A percentile compares a stretch with the other conserved stretches of the same genome.
phyloP scores from a whole-genome alignment of 1,139 yeast genomes.

The Tardiomyces depauwii region DNA sequence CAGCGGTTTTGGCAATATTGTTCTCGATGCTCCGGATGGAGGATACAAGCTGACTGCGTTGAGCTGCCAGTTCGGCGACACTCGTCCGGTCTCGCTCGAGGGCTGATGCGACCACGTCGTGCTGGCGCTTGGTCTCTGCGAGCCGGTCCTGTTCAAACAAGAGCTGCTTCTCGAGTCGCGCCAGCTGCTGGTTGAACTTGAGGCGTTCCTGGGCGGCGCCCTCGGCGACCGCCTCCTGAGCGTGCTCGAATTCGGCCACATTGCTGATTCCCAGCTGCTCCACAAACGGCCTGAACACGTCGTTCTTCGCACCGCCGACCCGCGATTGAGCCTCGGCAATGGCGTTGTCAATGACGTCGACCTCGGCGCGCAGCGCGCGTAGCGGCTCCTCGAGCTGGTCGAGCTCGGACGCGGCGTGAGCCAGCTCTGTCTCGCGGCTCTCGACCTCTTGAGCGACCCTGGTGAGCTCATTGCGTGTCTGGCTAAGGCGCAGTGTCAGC shows the following conservation, averaged over 20 bases:
- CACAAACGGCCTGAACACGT: constrained; percentile 47
- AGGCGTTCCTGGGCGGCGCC: constrained; percentile 54
- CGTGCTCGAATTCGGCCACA: constrained; percentile 51
- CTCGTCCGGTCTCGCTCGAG: background rate
- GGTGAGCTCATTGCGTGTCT: background rate
- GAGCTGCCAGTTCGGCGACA: background rate
- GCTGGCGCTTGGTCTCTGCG: constrained; percentile 38
- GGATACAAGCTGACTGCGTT: background rate
- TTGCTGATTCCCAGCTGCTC: constrained; percentile 37
- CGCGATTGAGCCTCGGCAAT: constrained; percentile 9
- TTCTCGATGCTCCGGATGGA: background rate
- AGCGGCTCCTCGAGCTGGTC: constrained; percentile 7
- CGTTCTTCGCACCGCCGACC: constrained; percentile 15
- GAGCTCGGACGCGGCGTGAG: constrained; percentile 31
- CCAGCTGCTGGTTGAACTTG: constrained; percentile 47
- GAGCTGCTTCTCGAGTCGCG: constrained; percentile 51
- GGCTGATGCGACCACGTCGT: constrained; percentile 8
- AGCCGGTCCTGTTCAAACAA: constrained; percentile 52
- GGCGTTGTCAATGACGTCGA: constrained; percentile 3
- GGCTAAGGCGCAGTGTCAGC: background rate
- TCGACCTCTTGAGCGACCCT: constrained; percentile 8
- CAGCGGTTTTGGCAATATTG: background rate
- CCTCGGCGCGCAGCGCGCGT: constrained; percentile 13
- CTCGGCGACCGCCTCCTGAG: constrained; percentile 22
- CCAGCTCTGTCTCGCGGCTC: constrained; percentile 46